Conservation (phyloP, 352 stramenopile species). For the Phytophthora europaea region DNA sequence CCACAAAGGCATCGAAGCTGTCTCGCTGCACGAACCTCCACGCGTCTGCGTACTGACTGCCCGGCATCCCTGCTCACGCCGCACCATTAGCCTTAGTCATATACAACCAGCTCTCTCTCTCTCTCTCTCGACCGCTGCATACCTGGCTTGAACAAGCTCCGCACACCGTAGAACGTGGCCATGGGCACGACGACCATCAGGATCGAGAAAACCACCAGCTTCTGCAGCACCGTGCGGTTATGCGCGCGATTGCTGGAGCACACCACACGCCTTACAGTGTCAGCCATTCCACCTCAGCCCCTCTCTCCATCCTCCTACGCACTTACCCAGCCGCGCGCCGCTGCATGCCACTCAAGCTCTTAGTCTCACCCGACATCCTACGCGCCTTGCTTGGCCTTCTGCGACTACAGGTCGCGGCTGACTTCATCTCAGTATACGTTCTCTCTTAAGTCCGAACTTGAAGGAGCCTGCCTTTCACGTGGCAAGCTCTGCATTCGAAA, state of each 20-base stretch:
- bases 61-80: constrained; percentile 29
- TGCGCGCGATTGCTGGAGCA: constrained; percentile 69
- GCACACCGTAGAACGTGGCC: constrained; percentile 71
- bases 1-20: background rate
- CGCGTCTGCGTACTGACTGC: constrained; percentile 61
- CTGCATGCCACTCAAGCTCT: constrained; percentile 63
- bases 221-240: constrained; percentile 79
- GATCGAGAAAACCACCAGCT: constrained; percentile 77
- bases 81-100: background rate
- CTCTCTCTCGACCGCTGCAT: background rate
- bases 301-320: background rate
- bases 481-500: constrained; percentile 39
- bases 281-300: background rate
- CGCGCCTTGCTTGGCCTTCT: constrained; percentile 11
- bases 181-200: constrained; percentile 76
- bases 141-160: constrained; percentile 59
- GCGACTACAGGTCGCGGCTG: background rate
- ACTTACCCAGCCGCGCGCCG: constrained; percentile 50
- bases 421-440: constrained; percentile 13
- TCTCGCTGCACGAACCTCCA: constrained; percentile 58
- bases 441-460: constrained; percentile 43
- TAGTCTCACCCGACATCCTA: constrained; percentile 32
- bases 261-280: background rate
- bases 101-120: background rate
- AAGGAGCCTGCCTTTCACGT: constrained; percentile 26